Base-by-base conservation (phyloP, 1,139 yeast genomes). In the Yarrowia galli region DNA sequence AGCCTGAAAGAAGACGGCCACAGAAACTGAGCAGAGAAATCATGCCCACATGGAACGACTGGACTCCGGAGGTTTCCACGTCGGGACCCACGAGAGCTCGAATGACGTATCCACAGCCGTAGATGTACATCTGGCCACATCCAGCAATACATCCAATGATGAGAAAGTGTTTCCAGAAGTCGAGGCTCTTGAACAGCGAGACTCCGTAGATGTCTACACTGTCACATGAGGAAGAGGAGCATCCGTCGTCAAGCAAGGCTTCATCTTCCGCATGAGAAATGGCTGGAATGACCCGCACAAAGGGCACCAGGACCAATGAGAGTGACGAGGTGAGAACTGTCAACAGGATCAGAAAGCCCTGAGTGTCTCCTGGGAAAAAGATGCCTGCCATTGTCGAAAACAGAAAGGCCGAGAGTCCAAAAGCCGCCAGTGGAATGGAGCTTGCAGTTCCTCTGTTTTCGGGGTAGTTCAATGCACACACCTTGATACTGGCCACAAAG, bases 111-210 rank as follows among this genome's bases (percentile, higher is more conserved):
- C 96, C 96, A 66, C 90, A 86, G 5, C 91, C 85, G 74, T 84
- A 87, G 43, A 89, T 89, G 74, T 88, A 89, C 84, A 88, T 86
- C 74, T 89, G 93, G 8, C 93, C 93, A 68, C 87, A 80, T 3
- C 92, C 89, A 73, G 89, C 87, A 51, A 88, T 78, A 3, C 85
- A 78, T 0, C 91, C 88, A 66, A 89, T 78, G 20, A 87, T 79
- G 15, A 83, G 51, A 72, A 77, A 76, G 63, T 77, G 78, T 48
- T 75, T 71, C 80, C 81, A 78, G 71, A 77, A 78, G 46, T 74
- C 75, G 15, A 53, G 32, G 15, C 69, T 70, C 15, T 67, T 65
- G 42, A 74, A 40, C 51, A 76, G 69, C 25, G 68, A 60, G 65
- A 66, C 20, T 6, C 72, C 71, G 20, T 69, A 69, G 46, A 70